Base-by-base conservation (phyloP, 2,329 filamentous ascomycete genomes). In the Orbilia ellipsospora region DNA sequence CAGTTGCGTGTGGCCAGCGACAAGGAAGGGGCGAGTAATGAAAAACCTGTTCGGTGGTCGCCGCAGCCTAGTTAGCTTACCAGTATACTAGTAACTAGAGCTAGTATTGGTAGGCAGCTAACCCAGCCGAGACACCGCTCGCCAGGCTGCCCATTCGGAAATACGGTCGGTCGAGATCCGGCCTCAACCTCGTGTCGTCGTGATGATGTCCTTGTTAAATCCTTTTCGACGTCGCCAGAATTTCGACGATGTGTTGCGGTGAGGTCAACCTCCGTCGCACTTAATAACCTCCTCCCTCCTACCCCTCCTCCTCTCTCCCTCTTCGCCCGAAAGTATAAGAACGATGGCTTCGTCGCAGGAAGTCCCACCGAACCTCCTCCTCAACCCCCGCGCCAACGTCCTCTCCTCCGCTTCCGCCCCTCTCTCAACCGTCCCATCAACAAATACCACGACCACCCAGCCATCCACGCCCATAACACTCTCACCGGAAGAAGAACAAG, bases 401-500 rank as follows among this genome's bases (percentile, higher is more conserved):
- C 59, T 75, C 18, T 48, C 44, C 16, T 69, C 72, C 10, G 50
- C 72, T 10, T 59, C 65, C 5, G 64, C 72, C 3, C 72, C 72
- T n/a, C 72, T 75, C 52, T 57, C 72, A 20, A 69, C 72, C 23
- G 72, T 75, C 42, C 63, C 64, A 10, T 64, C 72, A 7, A 42
- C 72, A 31, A 75, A 64, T 26, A 45, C 72, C 18, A 45, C 72
- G 15, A 57, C 63, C 7, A 13, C 63, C 2, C 45, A 28, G 5
- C 44, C 26, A 2, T 56, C 62, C 5, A 28, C 62, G n/a, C 44
- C 28, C 1, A 42, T 50, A 1, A 13, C 55, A 12, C 85, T 85
- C 75, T 81, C 83, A 15, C 81, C 83, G 0, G 82, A 84, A 40
- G 85, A 86, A 81, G 85, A 86, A 82, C 81, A 70, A 40, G 55